These are phyloP conservation scores for Plasmodium falciparum DNA, from an alignment of 169 alveolate species.

Conservation along the genomic window DNA sequence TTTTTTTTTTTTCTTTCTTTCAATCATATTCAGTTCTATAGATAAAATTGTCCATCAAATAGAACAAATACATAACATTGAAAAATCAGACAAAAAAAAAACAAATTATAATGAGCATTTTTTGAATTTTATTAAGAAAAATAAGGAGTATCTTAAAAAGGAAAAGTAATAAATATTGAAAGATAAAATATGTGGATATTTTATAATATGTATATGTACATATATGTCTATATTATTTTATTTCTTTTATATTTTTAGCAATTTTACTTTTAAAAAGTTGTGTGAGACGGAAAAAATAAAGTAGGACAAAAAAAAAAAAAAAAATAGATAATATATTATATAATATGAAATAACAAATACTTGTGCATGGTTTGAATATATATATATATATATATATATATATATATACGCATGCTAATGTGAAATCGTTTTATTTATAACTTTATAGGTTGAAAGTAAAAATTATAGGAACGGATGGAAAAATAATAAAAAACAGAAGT, in stretches of 20 bases:
- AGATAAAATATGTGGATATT: not conserved
- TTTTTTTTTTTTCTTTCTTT: not conserved
- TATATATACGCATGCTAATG: not conserved
- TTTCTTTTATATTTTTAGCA: slow-evolving; percentile 17
- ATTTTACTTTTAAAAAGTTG: slow-evolving; percentile 27
- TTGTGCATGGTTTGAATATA: not conserved
- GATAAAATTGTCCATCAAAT: slow-evolving; percentile 53
- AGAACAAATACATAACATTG: slow-evolving; percentile 21
- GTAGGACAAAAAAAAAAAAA: slow-evolving; percentile 12
- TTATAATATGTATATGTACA: not conserved
- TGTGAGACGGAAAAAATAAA: slow-evolving; percentile 46
- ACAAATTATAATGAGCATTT: slow-evolving; percentile 34
- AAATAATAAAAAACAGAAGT: slow-evolving; percentile 47
- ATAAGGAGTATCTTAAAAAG: slow-evolving; percentile 39
- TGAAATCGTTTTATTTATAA: not conserved
- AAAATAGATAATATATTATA: not conserved
- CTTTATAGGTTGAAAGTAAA: slow-evolving; percentile 59
- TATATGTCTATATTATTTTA: slow-evolving; percentile 2
- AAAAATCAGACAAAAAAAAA: slow-evolving; percentile 3
- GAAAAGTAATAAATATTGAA: slow-evolving; percentile 25
- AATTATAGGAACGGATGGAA: slow-evolving; percentile 68
- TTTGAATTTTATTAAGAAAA: slow-evolving; percentile 44
- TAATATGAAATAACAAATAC: not conserved
- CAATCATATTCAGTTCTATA: slow-evolving; percentile 29
- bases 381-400: not conserved